Evolutionary conservation across 1,284 basidiomycete species (phyloP), one percentile per base, ranked within the genome.

Genomic region (Pseudozyma sp.): DNA sequence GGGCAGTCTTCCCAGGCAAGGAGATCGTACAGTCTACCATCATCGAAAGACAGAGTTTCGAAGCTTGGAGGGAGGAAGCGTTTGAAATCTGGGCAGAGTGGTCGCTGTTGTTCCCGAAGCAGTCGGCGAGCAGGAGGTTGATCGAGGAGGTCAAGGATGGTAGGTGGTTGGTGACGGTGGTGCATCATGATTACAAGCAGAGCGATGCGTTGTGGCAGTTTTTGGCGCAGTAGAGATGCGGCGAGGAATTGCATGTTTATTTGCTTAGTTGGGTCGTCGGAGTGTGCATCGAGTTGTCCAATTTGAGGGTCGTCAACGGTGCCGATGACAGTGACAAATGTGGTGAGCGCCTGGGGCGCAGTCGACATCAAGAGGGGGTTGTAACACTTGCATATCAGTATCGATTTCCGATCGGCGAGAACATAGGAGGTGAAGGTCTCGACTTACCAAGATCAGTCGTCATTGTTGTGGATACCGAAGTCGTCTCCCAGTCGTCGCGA

Each of bases 51-150:
- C 83, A 85, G 55, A 85, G 83, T 29, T 87, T 87, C 83, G 81
- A 81, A 39, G 85, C 86, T 4, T 87, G 86, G 86, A 86, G 90
- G 87, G 94, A 97, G 43, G 97, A 99, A 85, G 96, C 94, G 0
- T 99, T 97, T 83, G 92, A 90, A 8, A 96, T 97, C 71, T 99
- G 96, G 96, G 88, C 89, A 3, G 92, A 96, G 77, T 99, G 97
- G 96, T 91, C 93, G 17, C 89, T 91, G 29, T 90, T 93, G 67
- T 97, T 94, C 83, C 89, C 91, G 1, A 90, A 92, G 1, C 87
- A 85, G 8, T 94, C 94, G 0, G 85, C 88, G 7, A 91, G 94
- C 60, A 88, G 94, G 54, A 86, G 86, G 54, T 82, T 95, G 24
- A 87, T 99, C 29, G 91, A 95, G 57, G 76, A 85, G 7, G 88